Conservation (phyloP, 2,329 filamentous ascomycete species). For the Aspergillus thermomutatus region DNA sequence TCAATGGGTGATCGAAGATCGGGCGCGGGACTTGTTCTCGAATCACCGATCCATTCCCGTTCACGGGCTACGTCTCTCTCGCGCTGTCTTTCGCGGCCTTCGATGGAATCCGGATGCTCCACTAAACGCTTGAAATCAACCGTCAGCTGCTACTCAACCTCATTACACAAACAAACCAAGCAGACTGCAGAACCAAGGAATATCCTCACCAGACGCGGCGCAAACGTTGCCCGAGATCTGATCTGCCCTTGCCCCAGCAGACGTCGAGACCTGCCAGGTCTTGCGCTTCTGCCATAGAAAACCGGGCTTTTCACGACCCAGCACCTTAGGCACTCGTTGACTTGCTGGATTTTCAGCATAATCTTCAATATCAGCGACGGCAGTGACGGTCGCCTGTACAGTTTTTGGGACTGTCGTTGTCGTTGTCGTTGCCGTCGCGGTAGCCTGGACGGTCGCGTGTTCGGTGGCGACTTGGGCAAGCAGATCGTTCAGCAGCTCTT, state of each 20-base stretch:
- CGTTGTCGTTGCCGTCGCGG: slow-evolving; percentile 12
- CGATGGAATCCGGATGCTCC: slow-evolving; percentile 45
- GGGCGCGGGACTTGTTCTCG: slow-evolving; percentile 13
- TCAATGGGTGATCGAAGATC: slow-evolving; percentile 65
- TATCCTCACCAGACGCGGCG: slow-evolving; percentile 30
- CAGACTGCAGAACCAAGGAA: slow-evolving; percentile 36
- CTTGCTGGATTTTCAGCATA: slow-evolving; percentile 36
- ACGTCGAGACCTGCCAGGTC: slow-evolving; percentile 14
- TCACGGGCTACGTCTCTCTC: slow-evolving; percentile 26
- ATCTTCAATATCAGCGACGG: slow-evolving; percentile 43
- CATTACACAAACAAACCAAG: slow-evolving; percentile 35
- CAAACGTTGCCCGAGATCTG: slow-evolving; percentile 23
- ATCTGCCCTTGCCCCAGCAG: slow-evolving; percentile 24
- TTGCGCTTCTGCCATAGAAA: slow-evolving; percentile 22
- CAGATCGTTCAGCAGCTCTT: slow-evolving; percentile 51
- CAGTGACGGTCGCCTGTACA: slow-evolving; percentile 7
- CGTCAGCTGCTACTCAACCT: slow-evolving; percentile 50
- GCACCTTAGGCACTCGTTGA: slow-evolving; percentile 39
- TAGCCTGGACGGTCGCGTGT: slow-evolving; percentile 19
- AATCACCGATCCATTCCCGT: slow-evolving; percentile 22
- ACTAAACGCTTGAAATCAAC: slow-evolving; percentile 60
- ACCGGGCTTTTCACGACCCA: slow-evolving; percentile 38
- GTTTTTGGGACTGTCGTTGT: slow-evolving; percentile 1
- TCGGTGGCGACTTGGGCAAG: slow-evolving; percentile 45
- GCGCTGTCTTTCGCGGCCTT: slow-evolving; percentile 33